These are phyloP conservation scores for Quercus berberidifolia DNA, from an alignment of 306 rosid genomes.

Conservation along the genomic window DNA sequence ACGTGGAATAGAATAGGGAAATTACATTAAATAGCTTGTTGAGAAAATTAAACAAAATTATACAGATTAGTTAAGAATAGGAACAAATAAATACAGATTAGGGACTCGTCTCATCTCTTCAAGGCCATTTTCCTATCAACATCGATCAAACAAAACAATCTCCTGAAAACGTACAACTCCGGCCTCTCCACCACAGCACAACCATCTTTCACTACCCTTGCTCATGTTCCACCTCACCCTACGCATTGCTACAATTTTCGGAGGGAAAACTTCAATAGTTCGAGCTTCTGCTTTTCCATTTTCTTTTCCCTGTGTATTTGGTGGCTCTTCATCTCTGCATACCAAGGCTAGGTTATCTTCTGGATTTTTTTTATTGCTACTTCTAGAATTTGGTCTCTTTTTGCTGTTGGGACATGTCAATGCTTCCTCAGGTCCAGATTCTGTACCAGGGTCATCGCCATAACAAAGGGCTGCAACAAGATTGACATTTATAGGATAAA, in stretches of 20 bases:
- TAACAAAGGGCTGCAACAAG: slow-evolving; percentile 41
- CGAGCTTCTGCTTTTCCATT: slow-evolving; percentile 17
- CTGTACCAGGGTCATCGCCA: slow-evolving; percentile 30
- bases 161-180: slow-evolving; percentile 86
- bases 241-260: slow-evolving; percentile 67
- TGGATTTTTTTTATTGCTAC: slow-evolving; percentile 32
- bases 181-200: slow-evolving; percentile 82
- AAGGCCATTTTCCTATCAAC: slow-evolving; percentile 47
- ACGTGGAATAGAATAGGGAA: not conserved
- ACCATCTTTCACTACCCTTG: slow-evolving; percentile 87
- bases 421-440: slow-evolving; percentile 41
- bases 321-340: slow-evolving; percentile 33
- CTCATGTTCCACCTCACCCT: slow-evolving; percentile 92
- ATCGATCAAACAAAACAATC: slow-evolving; percentile 41
- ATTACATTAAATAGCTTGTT: not conserved
- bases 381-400: slow-evolving; percentile 28
- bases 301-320: slow-evolving; percentile 9
- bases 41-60: slow-evolving; percentile 8
- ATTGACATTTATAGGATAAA: slow-evolving; percentile 6
- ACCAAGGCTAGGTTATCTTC: slow-evolving; percentile 23
- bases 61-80: not conserved
- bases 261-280: slow-evolving; percentile 50
- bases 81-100: slow-evolving; percentile 16
- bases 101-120: slow-evolving; percentile 38
- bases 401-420: slow-evolving; percentile 20